A percentile compares a stretch with the other conserved stretches of the same genome.
These are phyloP conservation scores for Ophiostoma quercus DNA, from an alignment of 2,329 filamentous ascomycete species.

Conservation along the genomic window DNA sequence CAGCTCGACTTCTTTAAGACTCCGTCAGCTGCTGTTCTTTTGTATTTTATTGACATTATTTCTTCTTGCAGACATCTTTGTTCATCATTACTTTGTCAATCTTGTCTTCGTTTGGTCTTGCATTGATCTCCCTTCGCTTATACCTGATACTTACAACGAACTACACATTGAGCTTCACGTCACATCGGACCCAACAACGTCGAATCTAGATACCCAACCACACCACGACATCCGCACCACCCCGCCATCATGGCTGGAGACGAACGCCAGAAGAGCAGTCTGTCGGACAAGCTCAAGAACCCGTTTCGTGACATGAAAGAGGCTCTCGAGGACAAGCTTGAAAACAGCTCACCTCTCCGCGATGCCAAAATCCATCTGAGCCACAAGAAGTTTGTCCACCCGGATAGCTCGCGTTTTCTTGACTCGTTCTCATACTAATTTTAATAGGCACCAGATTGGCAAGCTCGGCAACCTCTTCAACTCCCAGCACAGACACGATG, in stretches of 20 bases:
- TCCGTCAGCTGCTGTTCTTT: background rate
- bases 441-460: slow-evolving; percentile 50
- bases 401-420: background rate
- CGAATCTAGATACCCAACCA: background rate
- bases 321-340: slow-evolving; percentile 53
- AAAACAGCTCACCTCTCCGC: slow-evolving; percentile 47
- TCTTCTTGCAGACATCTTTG: background rate
- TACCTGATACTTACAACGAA: background rate
- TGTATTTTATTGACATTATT: background rate
- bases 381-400: slow-evolving; percentile 50
- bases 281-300: slow-evolving; percentile 47
- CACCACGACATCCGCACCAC: background rate
- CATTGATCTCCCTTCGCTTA: too few relatives aligned
- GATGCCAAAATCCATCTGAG: slow-evolving; percentile 53
- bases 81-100: background rate
- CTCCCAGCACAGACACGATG: slow-evolving; percentile 84
- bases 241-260: slow-evolving; percentile 19
- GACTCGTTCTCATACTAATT: background rate
- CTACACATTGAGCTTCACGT: background rate
- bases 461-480: slow-evolving; percentile 70
- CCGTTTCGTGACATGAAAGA: slow-evolving; percentile 44
- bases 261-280: slow-evolving; percentile 18
- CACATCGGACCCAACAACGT: background rate
- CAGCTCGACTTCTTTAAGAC: background rate
- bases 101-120: background rate